Conservation (phyloP, 176 grass and related monocot species). For the Ensete glaucum region DNA sequence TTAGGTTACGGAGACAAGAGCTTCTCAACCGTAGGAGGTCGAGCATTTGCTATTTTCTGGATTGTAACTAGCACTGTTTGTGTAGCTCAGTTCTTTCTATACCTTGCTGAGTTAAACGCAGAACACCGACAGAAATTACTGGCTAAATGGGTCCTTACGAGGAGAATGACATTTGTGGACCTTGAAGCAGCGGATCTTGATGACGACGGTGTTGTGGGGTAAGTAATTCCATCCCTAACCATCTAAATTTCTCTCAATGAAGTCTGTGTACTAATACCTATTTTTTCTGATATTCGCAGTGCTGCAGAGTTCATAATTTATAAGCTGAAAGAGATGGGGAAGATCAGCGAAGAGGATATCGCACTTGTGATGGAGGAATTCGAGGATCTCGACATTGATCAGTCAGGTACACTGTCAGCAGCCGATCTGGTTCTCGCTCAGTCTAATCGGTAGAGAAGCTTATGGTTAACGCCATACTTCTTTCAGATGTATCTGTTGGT, state of each 20-base stretch:
- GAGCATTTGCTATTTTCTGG: conserved; percentile 76
- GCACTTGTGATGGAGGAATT: conserved; percentile 75
- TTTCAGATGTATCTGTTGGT: not conserved
- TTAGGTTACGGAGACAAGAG: conserved; percentile 77
- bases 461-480: not conserved
- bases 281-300: conserved; percentile 33
- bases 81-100: conserved; percentile 75
- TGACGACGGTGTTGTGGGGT: conserved; percentile 45
- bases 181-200: conserved; percentile 88
- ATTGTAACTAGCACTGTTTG: conserved; percentile 60
- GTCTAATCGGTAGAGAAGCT: not conserved
- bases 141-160: conserved; percentile 68
- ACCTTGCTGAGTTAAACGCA: conserved; percentile 63
- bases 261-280: not conserved
- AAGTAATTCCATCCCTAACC: conserved; percentile 21
- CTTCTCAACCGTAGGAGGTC: conserved; percentile 56
- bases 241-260: not conserved
- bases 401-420: conserved; percentile 57
- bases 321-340: conserved; percentile 95
- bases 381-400: conserved; percentile 59
- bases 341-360: conserved; percentile 85
- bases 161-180: conserved; percentile 58
- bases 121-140: conserved; percentile 66
- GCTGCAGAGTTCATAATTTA: conserved; percentile 88
- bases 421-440: conserved; percentile 53